phyloP scores from a whole-genome alignment of 306 rosid genomes.

The Sindora glabra region DNA sequence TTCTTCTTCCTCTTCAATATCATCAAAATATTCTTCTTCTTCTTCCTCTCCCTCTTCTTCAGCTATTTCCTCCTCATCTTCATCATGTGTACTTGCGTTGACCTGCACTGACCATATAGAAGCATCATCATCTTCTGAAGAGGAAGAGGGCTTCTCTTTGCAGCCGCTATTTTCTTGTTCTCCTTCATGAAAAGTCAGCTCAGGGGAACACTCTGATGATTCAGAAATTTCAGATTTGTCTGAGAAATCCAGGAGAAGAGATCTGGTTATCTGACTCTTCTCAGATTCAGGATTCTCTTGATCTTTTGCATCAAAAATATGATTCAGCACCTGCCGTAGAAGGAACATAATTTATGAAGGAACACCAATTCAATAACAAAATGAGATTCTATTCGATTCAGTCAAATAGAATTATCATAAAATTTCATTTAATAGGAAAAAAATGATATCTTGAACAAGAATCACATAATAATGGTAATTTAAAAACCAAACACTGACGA shows the following conservation, averaged over 20 bases:
- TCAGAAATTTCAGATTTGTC: conserved; percentile 54
- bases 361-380: too few species aligned
- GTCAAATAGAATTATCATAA: too few species aligned
- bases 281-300: conserved; percentile 43
- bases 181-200: conserved; percentile 28
- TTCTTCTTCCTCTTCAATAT: conserved; percentile 15
- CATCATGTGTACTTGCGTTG: conserved; percentile 59
- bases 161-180: conserved; percentile 4
- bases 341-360: neutral
- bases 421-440: too few species aligned
- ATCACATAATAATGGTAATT: too few species aligned
- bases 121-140: conserved; percentile 60
- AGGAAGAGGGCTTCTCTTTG: conserved; percentile 22
- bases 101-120: conserved; percentile 89
- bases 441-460: too few species aligned
- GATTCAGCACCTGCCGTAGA: conserved; percentile 28
- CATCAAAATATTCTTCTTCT: conserved; percentile 15
- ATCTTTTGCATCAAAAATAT: conserved; percentile 31
- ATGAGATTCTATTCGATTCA: too few species aligned
- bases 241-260: conserved; percentile 69
- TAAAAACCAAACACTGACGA: neutral
- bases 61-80: conserved; percentile 38
- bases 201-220: conserved; percentile 46
- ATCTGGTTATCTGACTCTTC: conserved; percentile 48
- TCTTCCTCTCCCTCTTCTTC: conserved; percentile 26